Evolutionary conservation across 129 eudicot species (phyloP).

Genomic region (Cynara cardunculus): DNA sequence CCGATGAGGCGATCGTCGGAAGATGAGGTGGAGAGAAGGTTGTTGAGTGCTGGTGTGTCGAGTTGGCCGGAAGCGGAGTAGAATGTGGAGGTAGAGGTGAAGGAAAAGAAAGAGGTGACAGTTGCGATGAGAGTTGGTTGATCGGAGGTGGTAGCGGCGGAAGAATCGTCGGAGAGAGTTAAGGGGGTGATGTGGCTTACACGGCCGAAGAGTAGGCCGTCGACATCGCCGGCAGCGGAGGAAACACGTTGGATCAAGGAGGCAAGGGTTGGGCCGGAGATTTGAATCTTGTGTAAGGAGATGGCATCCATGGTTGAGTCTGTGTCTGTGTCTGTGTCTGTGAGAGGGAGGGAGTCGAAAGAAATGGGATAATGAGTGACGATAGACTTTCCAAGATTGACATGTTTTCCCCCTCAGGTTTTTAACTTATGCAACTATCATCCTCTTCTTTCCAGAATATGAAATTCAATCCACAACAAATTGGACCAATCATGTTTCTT

Average conservation of each 20-base stretch:
- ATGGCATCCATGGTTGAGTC: slow-evolving; percentile 73
- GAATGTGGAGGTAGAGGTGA: slow-evolving; percentile 41
- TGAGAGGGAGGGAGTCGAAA: background rate
- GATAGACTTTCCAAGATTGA: background rate
- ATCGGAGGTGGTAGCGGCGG: slow-evolving; percentile 31
- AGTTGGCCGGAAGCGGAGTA: slow-evolving; percentile 39
- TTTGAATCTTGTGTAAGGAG: slow-evolving; percentile 54
- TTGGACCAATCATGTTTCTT: no score
- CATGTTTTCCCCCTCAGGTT: background rate
- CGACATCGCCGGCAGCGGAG: slow-evolving; percentile 63
- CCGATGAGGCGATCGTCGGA: slow-evolving; percentile 55
- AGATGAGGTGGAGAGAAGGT: slow-evolving; percentile 26
- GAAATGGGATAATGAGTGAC: background rate
- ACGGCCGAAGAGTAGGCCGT: slow-evolving; percentile 89
- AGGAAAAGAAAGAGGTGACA: slow-evolving; percentile 49
- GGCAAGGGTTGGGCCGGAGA: slow-evolving; percentile 88
- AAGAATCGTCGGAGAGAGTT: slow-evolving; percentile 64
- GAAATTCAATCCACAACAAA: no score
- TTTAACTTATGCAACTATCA: background rate
- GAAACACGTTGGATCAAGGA: slow-evolving; percentile 78
- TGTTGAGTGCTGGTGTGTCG: slow-evolving; percentile 25
- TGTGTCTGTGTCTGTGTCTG: no score
- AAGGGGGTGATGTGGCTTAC: slow-evolving; percentile 41
- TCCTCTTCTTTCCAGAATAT: background rate
- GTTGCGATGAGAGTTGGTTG: slow-evolving; percentile 34